Evolutionary conservation across 164 flowering plant genomes (phyloP).

Genomic region (Tinospora cordifolia): DNA sequence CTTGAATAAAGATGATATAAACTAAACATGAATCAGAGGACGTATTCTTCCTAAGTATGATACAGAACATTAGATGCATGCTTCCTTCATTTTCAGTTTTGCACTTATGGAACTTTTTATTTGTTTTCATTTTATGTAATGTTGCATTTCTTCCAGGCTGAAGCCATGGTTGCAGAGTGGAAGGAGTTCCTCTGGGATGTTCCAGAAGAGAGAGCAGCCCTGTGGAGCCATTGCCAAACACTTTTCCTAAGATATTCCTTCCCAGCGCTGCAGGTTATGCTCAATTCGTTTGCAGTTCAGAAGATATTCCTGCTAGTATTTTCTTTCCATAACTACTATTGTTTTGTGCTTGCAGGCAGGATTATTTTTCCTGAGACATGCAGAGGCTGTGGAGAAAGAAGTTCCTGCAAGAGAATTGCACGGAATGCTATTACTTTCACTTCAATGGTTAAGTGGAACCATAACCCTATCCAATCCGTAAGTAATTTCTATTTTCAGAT

Average conservation of each 20-base stretch:
- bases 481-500: conserved; percentile 20
- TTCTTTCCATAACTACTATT: background rate
- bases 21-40: background rate
- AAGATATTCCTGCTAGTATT: background rate
- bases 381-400: conserved; percentile 89
- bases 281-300: background rate
- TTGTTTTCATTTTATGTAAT: background rate
- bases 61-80: background rate
- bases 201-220: conserved; percentile 89
- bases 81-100: background rate
- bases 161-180: conserved; percentile 98
- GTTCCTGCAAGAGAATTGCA: conserved; percentile 83
- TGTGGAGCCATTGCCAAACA: conserved; percentile 94
- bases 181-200: conserved; percentile 99
- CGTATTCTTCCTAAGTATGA: background rate
- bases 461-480: conserved; percentile 73
- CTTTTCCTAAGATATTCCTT: conserved; percentile 78
- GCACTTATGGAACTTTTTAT: background rate
- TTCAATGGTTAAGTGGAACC: conserved; percentile 96
- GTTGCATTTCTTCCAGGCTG: conserved; percentile 51
- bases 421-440: conserved; percentile 72
- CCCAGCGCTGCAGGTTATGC: conserved; percentile 64
- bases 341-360: conserved; percentile 64
- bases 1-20: background rate
- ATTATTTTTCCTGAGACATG: conserved; percentile 88